Percentiles rank a stretch among this genome's conserved stretches.
These are phyloP conservation scores for Cytospora piceae DNA, from an alignment of 2,329 filamentous ascomycete genomes.

Conservation along the genomic window DNA sequence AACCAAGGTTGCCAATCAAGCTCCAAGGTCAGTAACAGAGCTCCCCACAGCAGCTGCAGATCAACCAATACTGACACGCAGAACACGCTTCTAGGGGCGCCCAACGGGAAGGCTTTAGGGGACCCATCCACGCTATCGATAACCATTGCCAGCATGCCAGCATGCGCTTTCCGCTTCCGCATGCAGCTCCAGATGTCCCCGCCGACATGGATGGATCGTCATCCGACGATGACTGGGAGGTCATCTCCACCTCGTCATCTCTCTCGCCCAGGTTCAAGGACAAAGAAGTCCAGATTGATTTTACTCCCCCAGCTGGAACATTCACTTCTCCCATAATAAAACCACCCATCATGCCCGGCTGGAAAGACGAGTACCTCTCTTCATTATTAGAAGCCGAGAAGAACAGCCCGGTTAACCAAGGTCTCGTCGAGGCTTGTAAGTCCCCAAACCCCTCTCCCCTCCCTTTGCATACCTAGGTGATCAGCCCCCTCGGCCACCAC, in stretches of 20 bases:
- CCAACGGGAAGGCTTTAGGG: neutral
- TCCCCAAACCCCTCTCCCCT: constrained; percentile 25
- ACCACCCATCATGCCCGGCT: constrained; percentile 59
- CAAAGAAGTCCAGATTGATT: neutral
- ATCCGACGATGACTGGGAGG: constrained; percentile 23
- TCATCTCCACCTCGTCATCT: constrained; percentile 22
- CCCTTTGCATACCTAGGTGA: constrained; percentile 13
- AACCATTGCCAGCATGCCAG: neutral
- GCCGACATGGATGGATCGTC: constrained; percentile 18
- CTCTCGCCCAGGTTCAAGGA: constrained; percentile 5
- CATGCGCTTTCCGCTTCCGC: neutral
- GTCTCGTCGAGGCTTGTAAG: constrained; percentile 80
- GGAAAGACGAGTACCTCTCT: constrained; percentile 80
- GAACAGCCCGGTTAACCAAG: constrained; percentile 63
- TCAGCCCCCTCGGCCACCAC: constrained; percentile 3
- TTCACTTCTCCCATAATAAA: no score
- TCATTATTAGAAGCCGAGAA: constrained; percentile 74
- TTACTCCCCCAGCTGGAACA: neutral
- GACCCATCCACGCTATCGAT: constrained; percentile 23
- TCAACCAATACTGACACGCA: neutral
- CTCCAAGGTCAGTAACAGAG: neutral
- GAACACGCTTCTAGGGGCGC: neutral
- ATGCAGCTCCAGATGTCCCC: neutral
- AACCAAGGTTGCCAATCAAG: neutral
- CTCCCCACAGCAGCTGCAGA: constrained; percentile 3